A percentile compares a stretch with the other conserved stretches of the same genome.
Evolutionary conservation across 768 basidiomycete genomes (phyloP).

Genomic region (Xerocomus potaroensis): DNA sequence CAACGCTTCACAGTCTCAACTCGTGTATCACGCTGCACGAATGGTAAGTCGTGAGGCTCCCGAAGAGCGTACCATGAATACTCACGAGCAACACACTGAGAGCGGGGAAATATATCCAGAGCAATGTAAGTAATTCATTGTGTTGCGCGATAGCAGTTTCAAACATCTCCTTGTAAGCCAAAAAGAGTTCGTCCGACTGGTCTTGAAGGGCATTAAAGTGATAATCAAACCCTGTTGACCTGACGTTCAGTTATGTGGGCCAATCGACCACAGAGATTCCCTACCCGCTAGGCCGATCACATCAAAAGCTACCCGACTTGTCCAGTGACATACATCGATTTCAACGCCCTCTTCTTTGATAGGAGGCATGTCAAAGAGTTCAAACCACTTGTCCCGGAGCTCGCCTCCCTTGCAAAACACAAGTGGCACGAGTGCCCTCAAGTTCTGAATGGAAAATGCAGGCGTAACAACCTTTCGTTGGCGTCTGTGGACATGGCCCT

Average conservation of each 20-base stretch:
- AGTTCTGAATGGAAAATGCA: constrained; percentile 76
- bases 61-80: constrained; percentile 5
- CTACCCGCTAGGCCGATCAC: constrained; percentile 86
- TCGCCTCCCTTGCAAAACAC: constrained; percentile 65
- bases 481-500: constrained; percentile 73
- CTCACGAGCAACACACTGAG: constrained; percentile 54
- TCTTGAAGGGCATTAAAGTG: constrained; percentile 80
- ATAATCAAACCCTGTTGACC: constrained; percentile 70
- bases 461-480: constrained; percentile 75
- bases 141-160: constrained; percentile 62
- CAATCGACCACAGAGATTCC: constrained; percentile 10
- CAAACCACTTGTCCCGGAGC: constrained; percentile 58
- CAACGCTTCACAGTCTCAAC: constrained; percentile 50
- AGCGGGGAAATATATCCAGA: constrained; percentile 57
- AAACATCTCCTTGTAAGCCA: constrained; percentile 85
- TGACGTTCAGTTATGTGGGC: neutral
- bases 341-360: constrained; percentile 22
- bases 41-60: constrained; percentile 1
- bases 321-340: constrained; percentile 77
- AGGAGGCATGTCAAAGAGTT: constrained; percentile 36
- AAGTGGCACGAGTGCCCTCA: constrained; percentile 66
- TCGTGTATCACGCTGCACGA: constrained; percentile 49
- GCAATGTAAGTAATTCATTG: constrained; percentile 38
- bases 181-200: constrained; percentile 72
- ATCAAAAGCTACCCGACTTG: constrained; percentile 83